These are phyloP conservation scores for Neophaeococcomyces mojaviensis DNA, from an alignment of 2,329 filamentous ascomycete species.

Conservation along the genomic window DNA sequence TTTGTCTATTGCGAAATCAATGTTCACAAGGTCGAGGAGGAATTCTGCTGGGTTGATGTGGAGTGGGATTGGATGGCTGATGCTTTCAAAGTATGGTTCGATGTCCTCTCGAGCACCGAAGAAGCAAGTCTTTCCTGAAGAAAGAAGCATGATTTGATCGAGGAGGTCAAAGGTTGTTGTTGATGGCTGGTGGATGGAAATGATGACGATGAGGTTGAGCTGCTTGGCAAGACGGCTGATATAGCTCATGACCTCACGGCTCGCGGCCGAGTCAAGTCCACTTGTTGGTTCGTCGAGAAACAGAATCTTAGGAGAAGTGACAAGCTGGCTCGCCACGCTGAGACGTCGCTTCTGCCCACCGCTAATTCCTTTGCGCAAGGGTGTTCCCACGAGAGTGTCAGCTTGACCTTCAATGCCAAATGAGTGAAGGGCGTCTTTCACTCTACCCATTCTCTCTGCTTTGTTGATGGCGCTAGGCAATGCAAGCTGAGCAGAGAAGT, in stretches of 20 bases:
- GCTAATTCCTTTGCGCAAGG: constrained; percentile 73
- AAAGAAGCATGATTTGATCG: constrained; percentile 69
- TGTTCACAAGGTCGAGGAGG: constrained; percentile 69
- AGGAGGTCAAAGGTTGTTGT: constrained; percentile 72
- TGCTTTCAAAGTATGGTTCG: constrained; percentile 54
- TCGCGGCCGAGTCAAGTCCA: constrained; percentile 70
- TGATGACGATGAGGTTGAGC: constrained; percentile 63
- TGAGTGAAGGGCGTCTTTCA: constrained; percentile 53
- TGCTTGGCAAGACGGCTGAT: constrained; percentile 53
- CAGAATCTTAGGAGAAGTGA: constrained; percentile 71
- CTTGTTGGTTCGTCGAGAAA: constrained; percentile 82
- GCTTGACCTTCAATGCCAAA: constrained; percentile 68
- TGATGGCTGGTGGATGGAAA: constrained; percentile 79
- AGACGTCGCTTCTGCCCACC: constrained; percentile 78
- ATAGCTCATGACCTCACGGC: constrained; percentile 70
- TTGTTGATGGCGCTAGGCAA: constrained; percentile 46
- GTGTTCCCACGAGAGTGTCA: constrained; percentile 69
- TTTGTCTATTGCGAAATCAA: constrained; percentile 57
- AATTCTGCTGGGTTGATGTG: constrained; percentile 76
- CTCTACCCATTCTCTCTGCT: too few species aligned
- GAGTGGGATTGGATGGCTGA: constrained; percentile 58
- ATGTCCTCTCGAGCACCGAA: constrained; percentile 57
- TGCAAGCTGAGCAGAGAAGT: constrained; percentile 66
- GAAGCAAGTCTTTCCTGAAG: constrained; percentile 63
- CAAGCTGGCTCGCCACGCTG: constrained; percentile 71